These are phyloP conservation scores for Paecilomyces sp. DNA, from an alignment of 2,329 filamentous ascomycete species.

Conservation along the genomic window DNA sequence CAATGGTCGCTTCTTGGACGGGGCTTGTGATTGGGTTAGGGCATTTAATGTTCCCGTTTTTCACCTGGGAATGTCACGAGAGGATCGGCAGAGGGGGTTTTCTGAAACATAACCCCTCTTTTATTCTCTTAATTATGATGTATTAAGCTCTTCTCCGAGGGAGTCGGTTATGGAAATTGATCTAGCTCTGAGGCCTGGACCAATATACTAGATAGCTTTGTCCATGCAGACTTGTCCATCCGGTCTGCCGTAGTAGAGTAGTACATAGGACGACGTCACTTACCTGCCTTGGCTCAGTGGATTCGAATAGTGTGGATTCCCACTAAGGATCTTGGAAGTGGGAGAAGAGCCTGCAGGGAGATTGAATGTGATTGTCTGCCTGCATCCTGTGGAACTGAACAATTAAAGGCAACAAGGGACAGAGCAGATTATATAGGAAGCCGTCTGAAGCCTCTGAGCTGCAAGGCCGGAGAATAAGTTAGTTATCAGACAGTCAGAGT, in stretches of 20 bases:
- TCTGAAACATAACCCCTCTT: neutral
- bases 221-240: neutral
- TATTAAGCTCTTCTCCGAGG: neutral
- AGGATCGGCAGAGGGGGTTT: neutral
- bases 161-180: too few species aligned
- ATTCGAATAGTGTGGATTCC: neutral
- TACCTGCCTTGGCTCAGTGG: neutral
- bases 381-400: neutral
- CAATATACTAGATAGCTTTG: neutral
- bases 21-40: neutral
- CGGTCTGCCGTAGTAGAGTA: neutral
- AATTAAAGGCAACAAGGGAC: too few species aligned
- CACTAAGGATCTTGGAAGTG: neutral
- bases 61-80: neutral
- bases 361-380: neutral
- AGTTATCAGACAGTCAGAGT: neutral
- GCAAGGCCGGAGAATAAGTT: neutral
- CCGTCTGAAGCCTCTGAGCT: neutral
- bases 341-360: neutral
- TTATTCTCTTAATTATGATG: neutral
- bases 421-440: neutral
- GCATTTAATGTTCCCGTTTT: neutral
- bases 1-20: neutral
- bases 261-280: neutral
- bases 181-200: neutral